Evolutionary conservation across 1,284 basidiomycete genomes (phyloP).

Genomic region (Apiotrichum gamsii): DNA sequence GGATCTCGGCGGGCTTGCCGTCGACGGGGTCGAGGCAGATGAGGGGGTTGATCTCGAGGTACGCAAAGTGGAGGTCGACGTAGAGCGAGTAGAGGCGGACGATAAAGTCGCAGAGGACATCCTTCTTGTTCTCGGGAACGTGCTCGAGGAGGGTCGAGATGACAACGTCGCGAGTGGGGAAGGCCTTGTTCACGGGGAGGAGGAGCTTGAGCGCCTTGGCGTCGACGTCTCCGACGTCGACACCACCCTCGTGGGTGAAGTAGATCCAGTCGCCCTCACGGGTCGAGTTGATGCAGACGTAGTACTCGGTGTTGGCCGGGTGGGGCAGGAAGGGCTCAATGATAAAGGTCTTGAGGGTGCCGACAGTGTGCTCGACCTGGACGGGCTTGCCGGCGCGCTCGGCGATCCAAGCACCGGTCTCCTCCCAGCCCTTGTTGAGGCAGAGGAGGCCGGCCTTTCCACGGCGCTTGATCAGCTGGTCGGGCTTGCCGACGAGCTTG

Average conservation of each 20-base stretch:
- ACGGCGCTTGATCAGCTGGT: constrained; percentile 98
- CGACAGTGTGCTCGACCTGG: constrained; percentile 86
- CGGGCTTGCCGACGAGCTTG: constrained; percentile 89
- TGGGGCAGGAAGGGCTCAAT: constrained; percentile 98
- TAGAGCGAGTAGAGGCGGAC: constrained; percentile 94
- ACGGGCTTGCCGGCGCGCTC: constrained; percentile 87
- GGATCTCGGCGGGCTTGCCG: constrained; percentile 70
- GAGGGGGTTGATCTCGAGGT: constrained; percentile 99
- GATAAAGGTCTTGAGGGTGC: constrained; percentile 95
- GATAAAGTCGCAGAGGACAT: constrained; percentile 87
- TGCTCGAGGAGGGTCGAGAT: constrained; percentile 67
- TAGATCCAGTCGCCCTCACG: constrained; percentile 95
- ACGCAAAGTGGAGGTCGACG: constrained; percentile 87
- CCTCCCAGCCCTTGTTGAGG: constrained; percentile 88
- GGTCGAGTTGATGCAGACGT: constrained; percentile 94
- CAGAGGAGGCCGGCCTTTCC: constrained; percentile 94
- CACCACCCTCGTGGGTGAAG: constrained; percentile 98
- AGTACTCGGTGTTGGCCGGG: constrained; percentile 89
- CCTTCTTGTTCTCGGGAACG: constrained; percentile 72
- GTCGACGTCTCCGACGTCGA: constrained; percentile 97
- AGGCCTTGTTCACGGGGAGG: constrained; percentile 66
- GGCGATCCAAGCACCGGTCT: constrained; percentile 78
- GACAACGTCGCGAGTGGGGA: constrained; percentile 74
- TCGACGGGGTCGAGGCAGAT: constrained; percentile 82
- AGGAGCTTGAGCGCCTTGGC: constrained; percentile 90